These are phyloP conservation scores for Ilex aquifolium DNA, from an alignment of 257 asterid genomes.

Conservation along the genomic window DNA sequence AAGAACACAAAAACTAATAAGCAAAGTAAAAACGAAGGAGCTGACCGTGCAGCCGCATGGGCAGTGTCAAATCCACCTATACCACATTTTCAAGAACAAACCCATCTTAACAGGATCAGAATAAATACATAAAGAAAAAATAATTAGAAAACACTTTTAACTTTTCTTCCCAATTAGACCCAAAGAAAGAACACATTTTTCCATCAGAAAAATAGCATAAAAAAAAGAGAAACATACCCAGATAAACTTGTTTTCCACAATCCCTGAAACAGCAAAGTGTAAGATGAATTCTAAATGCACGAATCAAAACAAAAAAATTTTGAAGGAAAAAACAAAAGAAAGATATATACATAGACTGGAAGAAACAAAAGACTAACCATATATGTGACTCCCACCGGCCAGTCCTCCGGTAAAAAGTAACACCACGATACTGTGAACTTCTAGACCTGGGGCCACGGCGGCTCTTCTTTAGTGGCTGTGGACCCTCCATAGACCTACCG, in stretches of 20 bases:
- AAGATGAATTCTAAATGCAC: background rate
- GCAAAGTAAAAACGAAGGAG: background rate
- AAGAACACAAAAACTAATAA: background rate
- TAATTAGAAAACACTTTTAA: background rate
- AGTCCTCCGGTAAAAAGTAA: slow-evolving; percentile 56
- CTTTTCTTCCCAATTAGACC: background rate
- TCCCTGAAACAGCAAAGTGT: slow-evolving; percentile 53
- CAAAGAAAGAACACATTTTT: background rate
- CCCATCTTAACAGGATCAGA: background rate
- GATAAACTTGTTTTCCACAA: slow-evolving; percentile 95
- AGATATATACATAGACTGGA: background rate
- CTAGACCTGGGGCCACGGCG: slow-evolving; percentile 61
- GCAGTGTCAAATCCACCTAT: slow-evolving; percentile 96
- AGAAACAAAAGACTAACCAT: slow-evolving; percentile 22
- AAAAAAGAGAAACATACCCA: slow-evolving; percentile 41
- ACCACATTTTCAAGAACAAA: background rate
- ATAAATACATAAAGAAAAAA: background rate
- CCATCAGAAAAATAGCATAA: background rate
- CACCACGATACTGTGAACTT: slow-evolving; percentile 56
- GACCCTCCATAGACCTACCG: slow-evolving; percentile 25
- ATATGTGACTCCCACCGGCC: slow-evolving; percentile 68
- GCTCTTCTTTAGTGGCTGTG: slow-evolving; percentile 47
- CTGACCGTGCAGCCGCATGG: slow-evolving; percentile 98
- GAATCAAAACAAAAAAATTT: background rate
- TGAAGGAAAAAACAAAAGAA: background rate